phyloP scores from a whole-genome alignment of 2,329 filamentous ascomycete species.

The Xylaria hypoxylon region DNA sequence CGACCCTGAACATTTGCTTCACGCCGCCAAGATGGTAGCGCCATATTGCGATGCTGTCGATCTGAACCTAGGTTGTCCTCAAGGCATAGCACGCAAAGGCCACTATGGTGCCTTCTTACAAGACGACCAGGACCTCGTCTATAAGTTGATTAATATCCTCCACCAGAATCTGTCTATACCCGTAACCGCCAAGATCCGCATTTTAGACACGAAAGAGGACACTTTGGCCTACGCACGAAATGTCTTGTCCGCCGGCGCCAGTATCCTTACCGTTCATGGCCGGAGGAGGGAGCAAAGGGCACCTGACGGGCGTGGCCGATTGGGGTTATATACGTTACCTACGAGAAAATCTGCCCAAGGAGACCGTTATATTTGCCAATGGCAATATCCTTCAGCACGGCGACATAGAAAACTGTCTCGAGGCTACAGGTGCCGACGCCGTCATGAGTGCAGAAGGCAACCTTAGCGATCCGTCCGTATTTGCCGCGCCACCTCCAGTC shows the following conservation, averaged over 20 bases:
- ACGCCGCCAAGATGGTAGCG: constrained; percentile 80
- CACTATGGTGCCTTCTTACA: constrained; percentile 95
- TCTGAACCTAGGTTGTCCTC: constrained; percentile 93
- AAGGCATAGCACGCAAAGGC: constrained; percentile 91
- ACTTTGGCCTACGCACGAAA: constrained; percentile 91
- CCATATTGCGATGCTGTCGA: constrained; percentile 96
- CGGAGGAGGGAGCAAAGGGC: constrained; percentile 91
- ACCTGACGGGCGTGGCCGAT: constrained; percentile 92
- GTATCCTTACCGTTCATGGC: constrained; percentile 93
- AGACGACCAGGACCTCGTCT: constrained; percentile 88
- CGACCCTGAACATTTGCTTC: constrained; percentile 81
- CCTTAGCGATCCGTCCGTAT: constrained; percentile 89
- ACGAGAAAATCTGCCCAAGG: constrained; percentile 82
- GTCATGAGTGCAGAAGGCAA: constrained; percentile 98
- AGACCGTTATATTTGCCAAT: constrained; percentile 96
- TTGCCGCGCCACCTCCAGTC: constrained; percentile 72
- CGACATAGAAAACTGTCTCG: constrained; percentile 82
- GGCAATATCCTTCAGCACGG: constrained; percentile 87
- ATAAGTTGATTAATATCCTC: constrained; percentile 83
- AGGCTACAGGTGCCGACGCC: constrained; percentile 87
- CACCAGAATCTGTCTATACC: constrained; percentile 83
- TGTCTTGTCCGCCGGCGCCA: constrained; percentile 87
- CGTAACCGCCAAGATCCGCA: constrained; percentile 93
- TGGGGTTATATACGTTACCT: constrained; percentile 88
- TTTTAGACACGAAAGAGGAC: constrained; percentile 86